Evolutionary conservation across 495 filamentous ascomycete species (phyloP).

Genomic region (Aspergillus coremiiformis): DNA sequence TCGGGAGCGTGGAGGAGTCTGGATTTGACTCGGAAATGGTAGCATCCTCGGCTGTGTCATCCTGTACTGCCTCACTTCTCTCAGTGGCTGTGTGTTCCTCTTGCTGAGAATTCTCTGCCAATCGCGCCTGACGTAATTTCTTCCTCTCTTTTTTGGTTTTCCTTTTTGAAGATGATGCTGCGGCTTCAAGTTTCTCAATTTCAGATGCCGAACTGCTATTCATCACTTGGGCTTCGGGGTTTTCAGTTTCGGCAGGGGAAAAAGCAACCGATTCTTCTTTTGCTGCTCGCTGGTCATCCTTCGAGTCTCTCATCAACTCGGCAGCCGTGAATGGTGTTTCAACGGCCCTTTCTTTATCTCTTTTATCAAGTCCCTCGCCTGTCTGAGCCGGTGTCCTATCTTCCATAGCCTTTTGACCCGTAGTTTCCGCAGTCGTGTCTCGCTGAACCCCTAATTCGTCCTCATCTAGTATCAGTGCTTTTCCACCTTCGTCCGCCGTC

Average conservation of each 20-base stretch:
- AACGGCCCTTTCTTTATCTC: neutral
- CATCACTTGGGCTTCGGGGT: constrained; percentile 2
- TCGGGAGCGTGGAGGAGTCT: neutral
- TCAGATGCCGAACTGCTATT: constrained; percentile 2
- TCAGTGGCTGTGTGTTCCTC: constrained; percentile 1
- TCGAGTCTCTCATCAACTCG: neutral
- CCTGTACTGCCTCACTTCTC: neutral
- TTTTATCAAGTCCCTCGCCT: neutral
- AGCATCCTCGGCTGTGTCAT: neutral
- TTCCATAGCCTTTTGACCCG: neutral
- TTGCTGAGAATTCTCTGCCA: constrained; percentile 3
- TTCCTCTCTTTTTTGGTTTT: constrained; percentile 34
- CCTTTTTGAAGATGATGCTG: constrained; percentile 16
- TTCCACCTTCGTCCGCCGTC: neutral
- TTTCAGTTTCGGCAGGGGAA: neutral
- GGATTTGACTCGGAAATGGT: neutral
- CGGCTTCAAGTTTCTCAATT: constrained; percentile 7
- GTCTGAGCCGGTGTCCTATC: neutral
- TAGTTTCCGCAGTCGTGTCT: neutral
- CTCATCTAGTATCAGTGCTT: neutral
- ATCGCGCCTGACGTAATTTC: constrained; percentile 19
- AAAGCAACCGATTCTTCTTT: neutral
- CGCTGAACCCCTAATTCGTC: neutral
- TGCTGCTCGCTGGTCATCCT: neutral
- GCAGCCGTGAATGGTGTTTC: neutral